Base-by-base conservation (phyloP, 2,329 filamentous ascomycete genomes). In the Diaporthe batatas region DNA sequence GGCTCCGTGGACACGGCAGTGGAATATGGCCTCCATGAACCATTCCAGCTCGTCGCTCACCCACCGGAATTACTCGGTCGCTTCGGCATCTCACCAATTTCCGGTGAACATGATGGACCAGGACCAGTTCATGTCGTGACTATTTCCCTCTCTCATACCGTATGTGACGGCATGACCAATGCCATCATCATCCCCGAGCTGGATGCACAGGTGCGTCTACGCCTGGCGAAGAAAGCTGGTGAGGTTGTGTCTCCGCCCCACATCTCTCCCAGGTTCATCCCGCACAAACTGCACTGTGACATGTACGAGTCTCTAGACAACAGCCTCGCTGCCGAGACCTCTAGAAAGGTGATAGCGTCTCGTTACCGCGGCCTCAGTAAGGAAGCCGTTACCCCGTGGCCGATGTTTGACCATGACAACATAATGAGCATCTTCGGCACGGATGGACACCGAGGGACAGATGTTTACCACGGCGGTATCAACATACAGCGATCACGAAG, bases 121-220 rank as follows among this genome's bases (percentile, higher is more conserved):
- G 32, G 21, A 0, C 62, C 62, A 1, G 44, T 36, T 1, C 44
- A 65, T 2, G 44, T 65, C 12, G 36, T 65, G 29, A 65, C n/a
- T 1, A 6, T 65, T 6, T 65, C 62, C 4, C n/a, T 51, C 5
- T 47, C 62, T 16, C 62, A 65, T 44, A 36, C 29, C 1, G 14
- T 51, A 29, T 34, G 44, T 16, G 62, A 65, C 8, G 62, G 62
- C 12, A 65, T 65, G 62, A 65, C 62, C 11, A 65, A 65, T 32
- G 8, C 25, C 1, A 47, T 65, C 14, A 2, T 65, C 2, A 36
- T 65, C 7, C 6, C 62, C 6, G 62, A 49, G 29, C 62, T 65
- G 5, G 62, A 65, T 7, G n/a, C 62, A 7, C 62, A 65, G n/a
- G n/a, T 51, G 1, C n/a, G 32, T 7, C 32, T 49, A 12, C 4